A percentile compares a stretch with the other conserved stretches of the same genome.
Conservation (phyloP, 2,329 filamentous ascomycete species). For the Cordyceps farinosa region DNA sequence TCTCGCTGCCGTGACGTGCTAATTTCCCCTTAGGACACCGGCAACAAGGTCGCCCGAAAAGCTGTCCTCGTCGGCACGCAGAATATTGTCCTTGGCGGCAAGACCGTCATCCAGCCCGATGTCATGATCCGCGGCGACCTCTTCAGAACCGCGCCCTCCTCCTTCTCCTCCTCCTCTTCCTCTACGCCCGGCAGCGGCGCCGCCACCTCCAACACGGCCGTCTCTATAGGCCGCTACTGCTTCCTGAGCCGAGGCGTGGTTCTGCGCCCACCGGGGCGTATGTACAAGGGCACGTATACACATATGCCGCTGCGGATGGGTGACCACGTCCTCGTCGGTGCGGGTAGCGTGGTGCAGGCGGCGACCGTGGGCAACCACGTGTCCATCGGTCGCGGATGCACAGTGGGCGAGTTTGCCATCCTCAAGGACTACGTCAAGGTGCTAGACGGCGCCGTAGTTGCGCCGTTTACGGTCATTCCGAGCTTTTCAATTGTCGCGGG, state of each 20-base stretch:
- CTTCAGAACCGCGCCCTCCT: constrained; percentile 52
- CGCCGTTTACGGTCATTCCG: constrained; percentile 85
- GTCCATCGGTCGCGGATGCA: constrained; percentile 72
- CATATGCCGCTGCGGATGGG: constrained; percentile 90
- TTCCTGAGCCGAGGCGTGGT: constrained; percentile 77
- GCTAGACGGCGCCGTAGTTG: constrained; percentile 78
- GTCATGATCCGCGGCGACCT: constrained; percentile 93
- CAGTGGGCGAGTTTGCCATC: constrained; percentile 81
- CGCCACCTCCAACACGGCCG: constrained; percentile 55
- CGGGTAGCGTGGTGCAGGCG: constrained; percentile 72
- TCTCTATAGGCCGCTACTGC: constrained; percentile 87
- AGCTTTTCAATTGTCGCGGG: constrained; percentile 91
- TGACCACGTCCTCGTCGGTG: constrained; percentile 89
- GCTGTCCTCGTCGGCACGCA: constrained; percentile 90
- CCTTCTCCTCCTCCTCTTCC: constrained; percentile 35
- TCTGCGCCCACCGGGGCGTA: constrained; percentile 75
- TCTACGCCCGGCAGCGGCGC: constrained; percentile 40
- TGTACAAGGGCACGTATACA: constrained; percentile 74
- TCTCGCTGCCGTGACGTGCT: background rate
- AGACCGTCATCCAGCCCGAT: constrained; percentile 92
- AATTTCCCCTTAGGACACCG: constrained; percentile 67
- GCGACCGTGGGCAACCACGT: constrained; percentile 82
- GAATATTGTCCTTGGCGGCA: constrained; percentile 96
- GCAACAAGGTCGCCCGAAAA: constrained; percentile 95
- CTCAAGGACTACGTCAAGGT: constrained; percentile 92